Conservation (phyloP, 2,329 filamentous ascomycete species). For the Phoma sp. region DNA sequence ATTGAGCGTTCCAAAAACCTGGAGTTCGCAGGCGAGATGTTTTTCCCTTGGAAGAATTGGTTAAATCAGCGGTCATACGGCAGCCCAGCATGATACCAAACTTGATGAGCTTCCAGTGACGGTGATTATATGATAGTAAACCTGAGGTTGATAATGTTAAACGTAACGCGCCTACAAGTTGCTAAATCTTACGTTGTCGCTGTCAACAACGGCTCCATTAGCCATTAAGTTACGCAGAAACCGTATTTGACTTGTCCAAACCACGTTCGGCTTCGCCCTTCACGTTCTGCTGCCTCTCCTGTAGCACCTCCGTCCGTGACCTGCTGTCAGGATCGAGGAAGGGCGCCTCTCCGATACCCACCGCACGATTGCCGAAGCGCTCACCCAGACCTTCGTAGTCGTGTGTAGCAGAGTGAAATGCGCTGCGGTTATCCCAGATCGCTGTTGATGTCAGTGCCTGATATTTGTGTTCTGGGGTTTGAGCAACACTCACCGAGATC, state of each 20-base stretch:
- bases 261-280: not conserved
- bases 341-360: not conserved
- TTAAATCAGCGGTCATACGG: too few species aligned
- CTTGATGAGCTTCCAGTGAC: too few species aligned
- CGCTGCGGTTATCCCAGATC: constrained; percentile 50
- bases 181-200: not conserved
- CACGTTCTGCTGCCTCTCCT: not conserved
- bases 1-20: too few species aligned
- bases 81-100: too few species aligned
- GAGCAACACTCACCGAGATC: constrained; percentile 18
- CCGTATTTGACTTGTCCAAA: not conserved
- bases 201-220: not conserved
- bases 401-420: constrained; percentile 30
- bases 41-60: too few species aligned
- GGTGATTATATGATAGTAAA: not conserved
- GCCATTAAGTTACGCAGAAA: not conserved
- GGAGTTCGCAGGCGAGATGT: too few species aligned
- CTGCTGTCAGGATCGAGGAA: not conserved
- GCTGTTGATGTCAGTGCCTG: constrained; percentile 25
- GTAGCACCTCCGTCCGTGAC: constrained; percentile 32
- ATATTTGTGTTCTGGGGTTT: not conserved
- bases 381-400: not conserved
- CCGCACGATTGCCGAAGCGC: not conserved
- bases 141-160: not conserved
- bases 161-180: too few species aligned